A percentile compares a stretch with the other conserved stretches of the same genome.
Evolutionary conservation across 2,329 filamentous ascomycete species (phyloP).

Genomic region (Sporothrix euskadiensis): DNA sequence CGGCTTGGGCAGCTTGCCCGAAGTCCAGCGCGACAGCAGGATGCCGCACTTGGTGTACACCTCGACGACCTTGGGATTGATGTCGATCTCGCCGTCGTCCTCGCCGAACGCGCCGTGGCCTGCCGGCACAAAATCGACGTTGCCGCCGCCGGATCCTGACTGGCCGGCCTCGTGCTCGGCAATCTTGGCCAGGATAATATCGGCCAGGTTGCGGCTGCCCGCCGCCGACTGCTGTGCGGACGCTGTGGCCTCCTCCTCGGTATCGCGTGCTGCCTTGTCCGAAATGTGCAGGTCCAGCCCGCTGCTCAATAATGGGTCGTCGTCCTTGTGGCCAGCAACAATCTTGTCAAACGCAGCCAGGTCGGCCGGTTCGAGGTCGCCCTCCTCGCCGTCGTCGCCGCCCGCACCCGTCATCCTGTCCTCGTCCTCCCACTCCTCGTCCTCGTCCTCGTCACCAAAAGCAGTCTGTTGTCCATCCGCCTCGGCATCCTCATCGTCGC

Average conservation of each 20-base stretch:
- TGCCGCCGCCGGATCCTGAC: conserved; percentile 7
- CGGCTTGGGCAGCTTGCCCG: conserved; percentile 92
- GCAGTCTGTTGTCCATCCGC: conserved; percentile 46
- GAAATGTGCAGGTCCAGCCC: conserved; percentile 35
- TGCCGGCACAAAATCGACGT: conserved; percentile 31
- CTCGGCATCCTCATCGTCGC: conserved; percentile 61
- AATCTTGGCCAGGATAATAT: conserved; percentile 92
- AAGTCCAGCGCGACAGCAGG: conserved; percentile 85
- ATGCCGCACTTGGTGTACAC: conserved; percentile 88
- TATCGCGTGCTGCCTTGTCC: conserved; percentile 34
- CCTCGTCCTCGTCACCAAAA: conserved; percentile 53
- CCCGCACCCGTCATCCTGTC: conserved; percentile 67
- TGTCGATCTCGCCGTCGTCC: conserved; percentile 75
- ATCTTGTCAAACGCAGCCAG: conserved; percentile 90
- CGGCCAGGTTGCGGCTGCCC: conserved; percentile 73
- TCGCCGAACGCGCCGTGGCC: conserved; percentile 58
- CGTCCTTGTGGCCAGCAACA: conserved; percentile 69
- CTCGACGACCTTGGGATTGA: conserved; percentile 89
- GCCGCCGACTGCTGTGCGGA: background rate
- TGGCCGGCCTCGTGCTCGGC: conserved; percentile 74
- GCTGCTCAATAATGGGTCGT: conserved; percentile 70
- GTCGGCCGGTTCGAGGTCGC: conserved; percentile 86
- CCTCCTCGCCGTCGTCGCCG: conserved; percentile 77
- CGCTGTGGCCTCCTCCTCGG: conserved; percentile 43
- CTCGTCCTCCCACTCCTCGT: conserved; percentile 75